A percentile compares a stretch with the other conserved stretches of the same genome.
These are phyloP conservation scores for Aspergillus panamensis DNA, from an alignment of 495 filamentous ascomycete species.

Conservation along the genomic window DNA sequence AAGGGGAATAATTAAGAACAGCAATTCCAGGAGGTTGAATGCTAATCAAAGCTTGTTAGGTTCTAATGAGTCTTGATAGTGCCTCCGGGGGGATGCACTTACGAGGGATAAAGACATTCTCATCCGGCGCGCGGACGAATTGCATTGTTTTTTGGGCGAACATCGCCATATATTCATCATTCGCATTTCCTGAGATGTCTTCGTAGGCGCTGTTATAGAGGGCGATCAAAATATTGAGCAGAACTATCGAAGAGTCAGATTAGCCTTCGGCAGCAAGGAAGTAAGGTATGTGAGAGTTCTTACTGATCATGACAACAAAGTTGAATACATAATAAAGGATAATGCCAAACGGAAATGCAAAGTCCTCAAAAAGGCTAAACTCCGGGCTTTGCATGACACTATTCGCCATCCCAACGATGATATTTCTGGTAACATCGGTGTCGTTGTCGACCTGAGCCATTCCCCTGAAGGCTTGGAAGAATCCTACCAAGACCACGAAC, in stretches of 20 bases:
- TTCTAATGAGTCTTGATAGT: background rate
- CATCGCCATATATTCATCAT: constrained; percentile 90
- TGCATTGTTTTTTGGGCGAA: constrained; percentile 90
- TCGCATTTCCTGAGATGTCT: constrained; percentile 91
- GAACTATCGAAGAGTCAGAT: constrained; percentile 46
- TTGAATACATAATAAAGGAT: constrained; percentile 95
- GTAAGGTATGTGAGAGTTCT: constrained; percentile 3
- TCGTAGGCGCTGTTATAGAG: constrained; percentile 96
- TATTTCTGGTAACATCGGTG: constrained; percentile 60
- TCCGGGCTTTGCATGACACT: constrained; percentile 86
- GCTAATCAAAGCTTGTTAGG: constrained; percentile 32
- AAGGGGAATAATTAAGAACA: constrained; percentile 73
- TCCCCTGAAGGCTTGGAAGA: constrained; percentile 93
- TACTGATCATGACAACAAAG: constrained; percentile 87
- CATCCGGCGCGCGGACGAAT: constrained; percentile 93
- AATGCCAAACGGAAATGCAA: constrained; percentile 74
- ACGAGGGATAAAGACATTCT: constrained; percentile 94
- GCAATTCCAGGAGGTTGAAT: constrained; percentile 89
- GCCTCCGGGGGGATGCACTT: constrained; percentile 20
- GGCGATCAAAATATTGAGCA: constrained; percentile 92
- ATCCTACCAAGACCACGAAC: constrained; percentile 78
- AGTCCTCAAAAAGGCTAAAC: constrained; percentile 81
- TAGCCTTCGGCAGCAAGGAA: background rate
- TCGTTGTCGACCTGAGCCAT: constrained; percentile 78
- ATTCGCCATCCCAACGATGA: constrained; percentile 87